phyloP scores from a whole-genome alignment of 805 yeast genomes.

The Suhomyces xylopsoci region DNA sequence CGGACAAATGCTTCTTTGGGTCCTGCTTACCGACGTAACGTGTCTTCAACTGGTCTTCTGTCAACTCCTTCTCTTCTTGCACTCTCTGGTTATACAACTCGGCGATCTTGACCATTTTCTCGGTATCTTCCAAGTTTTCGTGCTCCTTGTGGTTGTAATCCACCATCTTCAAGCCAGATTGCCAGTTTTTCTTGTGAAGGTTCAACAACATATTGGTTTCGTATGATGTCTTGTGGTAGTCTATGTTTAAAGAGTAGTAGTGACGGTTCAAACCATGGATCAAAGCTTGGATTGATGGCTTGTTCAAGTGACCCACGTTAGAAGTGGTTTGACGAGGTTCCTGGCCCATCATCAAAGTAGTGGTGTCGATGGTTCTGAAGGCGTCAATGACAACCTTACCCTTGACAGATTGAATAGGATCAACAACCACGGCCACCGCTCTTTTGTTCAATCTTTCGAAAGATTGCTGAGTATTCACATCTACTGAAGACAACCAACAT shows the following conservation, averaged over 20 bases:
- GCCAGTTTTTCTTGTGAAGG: slow-evolving; percentile 94
- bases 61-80: slow-evolving; percentile 84
- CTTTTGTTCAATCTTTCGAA: slow-evolving; percentile 93
- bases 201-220: slow-evolving; percentile 94
- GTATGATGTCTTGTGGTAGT: slow-evolving; percentile 85
- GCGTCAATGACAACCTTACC: slow-evolving; percentile 99
- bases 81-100: slow-evolving; percentile 86
- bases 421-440: slow-evolving; percentile 97
- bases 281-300: slow-evolving; percentile 94
- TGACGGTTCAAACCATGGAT: slow-evolving; percentile 97
- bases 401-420: slow-evolving; percentile 97
- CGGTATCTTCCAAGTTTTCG: slow-evolving; percentile 67
- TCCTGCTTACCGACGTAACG: slow-evolving; percentile 98
- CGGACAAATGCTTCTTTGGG: slow-evolving; percentile 94
- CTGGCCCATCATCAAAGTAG: slow-evolving; percentile 88
- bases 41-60: slow-evolving; percentile 86
- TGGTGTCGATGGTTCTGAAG: slow-evolving; percentile 86
- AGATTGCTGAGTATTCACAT: slow-evolving; percentile 96
- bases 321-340: slow-evolving; percentile 98
- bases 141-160: slow-evolving; percentile 78
- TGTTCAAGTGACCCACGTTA: slow-evolving; percentile 89
- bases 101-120: slow-evolving; percentile 84
- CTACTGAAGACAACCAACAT: slow-evolving; percentile 97
- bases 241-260: slow-evolving; percentile 92
- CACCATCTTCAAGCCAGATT: slow-evolving; percentile 76